Conservation (phyloP, 352 stramenopile species). For the Phytophthora multivora region DNA sequence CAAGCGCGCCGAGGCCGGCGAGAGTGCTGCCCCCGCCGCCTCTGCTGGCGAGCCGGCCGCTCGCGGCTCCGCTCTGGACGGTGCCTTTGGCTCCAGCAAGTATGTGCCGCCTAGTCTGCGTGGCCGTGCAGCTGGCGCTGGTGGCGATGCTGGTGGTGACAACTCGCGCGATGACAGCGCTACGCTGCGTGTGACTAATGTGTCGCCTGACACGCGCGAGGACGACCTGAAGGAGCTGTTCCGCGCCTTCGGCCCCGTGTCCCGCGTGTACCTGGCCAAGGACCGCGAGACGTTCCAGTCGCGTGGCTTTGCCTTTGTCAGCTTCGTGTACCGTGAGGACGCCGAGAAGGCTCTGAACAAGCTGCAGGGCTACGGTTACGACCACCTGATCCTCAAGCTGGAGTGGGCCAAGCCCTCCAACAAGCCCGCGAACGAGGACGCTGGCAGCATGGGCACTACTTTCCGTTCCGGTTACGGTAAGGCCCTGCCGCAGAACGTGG, state of each 20-base stretch:
- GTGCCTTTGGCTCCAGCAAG: slow-evolving; percentile 83
- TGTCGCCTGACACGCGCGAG: slow-evolving; percentile 98
- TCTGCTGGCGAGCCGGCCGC: slow-evolving; percentile 31
- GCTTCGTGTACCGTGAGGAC: slow-evolving; percentile 96
- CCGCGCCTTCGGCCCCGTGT: slow-evolving; percentile 95
- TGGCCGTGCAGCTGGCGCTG: slow-evolving; percentile 46
- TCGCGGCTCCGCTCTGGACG: slow-evolving; percentile 61
- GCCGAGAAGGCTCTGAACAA: slow-evolving; percentile 97
- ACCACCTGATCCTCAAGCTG: slow-evolving; percentile 99
- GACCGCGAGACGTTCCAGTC: slow-evolving; percentile 98
- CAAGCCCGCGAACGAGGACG: slow-evolving; percentile 78
- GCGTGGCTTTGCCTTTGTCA: slow-evolving; percentile 98
- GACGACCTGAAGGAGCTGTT: slow-evolving; percentile 99
- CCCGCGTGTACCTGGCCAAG: slow-evolving; percentile 98
- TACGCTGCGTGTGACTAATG: slow-evolving; percentile 99
- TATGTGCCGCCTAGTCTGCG: slow-evolving; percentile 88
- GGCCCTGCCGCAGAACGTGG: slow-evolving; percentile 85
- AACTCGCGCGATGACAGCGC: slow-evolving; percentile 70
- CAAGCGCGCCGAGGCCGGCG: slow-evolving; percentile 53
- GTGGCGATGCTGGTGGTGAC: slow-evolving; percentile 37
- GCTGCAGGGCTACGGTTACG: slow-evolving; percentile 97
- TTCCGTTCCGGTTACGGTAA: slow-evolving; percentile 91
- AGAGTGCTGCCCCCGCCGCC: slow-evolving; percentile 21
- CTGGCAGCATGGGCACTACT: slow-evolving; percentile 83
- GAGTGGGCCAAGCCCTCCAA: slow-evolving; percentile 98